Base-by-base conservation (phyloP, 176 grass and related monocot genomes). In the Cocos nucifera region DNA sequence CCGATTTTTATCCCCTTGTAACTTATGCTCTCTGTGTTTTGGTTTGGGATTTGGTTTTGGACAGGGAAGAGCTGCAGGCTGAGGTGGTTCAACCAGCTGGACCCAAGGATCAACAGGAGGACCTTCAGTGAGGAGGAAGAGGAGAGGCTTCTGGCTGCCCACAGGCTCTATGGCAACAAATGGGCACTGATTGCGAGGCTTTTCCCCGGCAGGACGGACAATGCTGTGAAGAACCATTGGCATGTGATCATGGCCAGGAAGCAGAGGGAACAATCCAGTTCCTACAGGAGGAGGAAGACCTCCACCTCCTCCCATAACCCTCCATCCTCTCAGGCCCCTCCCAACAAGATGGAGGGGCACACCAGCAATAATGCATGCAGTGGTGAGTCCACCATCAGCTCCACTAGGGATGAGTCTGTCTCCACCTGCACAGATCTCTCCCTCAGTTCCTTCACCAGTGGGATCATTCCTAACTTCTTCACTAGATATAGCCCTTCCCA, bases 161-260 rank as follows among this genome's bases (percentile, higher is more conserved):
- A 65, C 48, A 65, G 49, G 49, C 12, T 65, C 6, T 65, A 65
- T 27, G 63, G 63, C 15, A 65, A 65, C 63, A 53, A 27, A 23
- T 65, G 63, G 63, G 63, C 63, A 53, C 50, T 65, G 63, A 65
- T 65, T 4, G 22, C 63, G 48, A 65, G 63, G 49, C 63, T 65
- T 22, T 65, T 65, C 49, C 63, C 63, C 4, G 63, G 63, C 21
- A 51, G 63, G 49, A 65, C 63, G 19, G 63, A 65, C 49, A 65
- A 65, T 52, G 63, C 63, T 2, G 49, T 65, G 12, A 65, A 65
- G 49, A 65, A 65, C 63, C 63, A 65, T 53, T 65, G 63, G 63
- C 63, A 65, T 52, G 63, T 65, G n/a, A 65, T 65, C 63, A 65
- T 65, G 63, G 63, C 63, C 16, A 65, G 63, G 49, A 65, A 65